Conservation (phyloP, 2,329 filamentous ascomycete species). For the Trichoderma asperellum region DNA sequence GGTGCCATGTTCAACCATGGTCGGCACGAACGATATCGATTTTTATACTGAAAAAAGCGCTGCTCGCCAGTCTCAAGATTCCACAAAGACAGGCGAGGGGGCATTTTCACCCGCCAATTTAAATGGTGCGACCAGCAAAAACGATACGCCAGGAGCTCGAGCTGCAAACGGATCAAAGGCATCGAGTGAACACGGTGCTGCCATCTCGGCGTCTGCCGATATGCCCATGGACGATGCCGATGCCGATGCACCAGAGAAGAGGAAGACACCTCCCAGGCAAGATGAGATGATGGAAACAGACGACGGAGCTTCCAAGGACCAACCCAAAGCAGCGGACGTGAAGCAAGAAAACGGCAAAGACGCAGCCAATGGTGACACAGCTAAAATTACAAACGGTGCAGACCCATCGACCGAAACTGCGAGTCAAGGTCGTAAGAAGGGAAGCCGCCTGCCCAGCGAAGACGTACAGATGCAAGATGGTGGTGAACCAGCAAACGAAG, state of each 20-base stretch:
- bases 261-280: slow-evolving; percentile 31
- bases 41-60: slow-evolving; percentile 57
- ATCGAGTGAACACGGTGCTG: slow-evolving; percentile 22
- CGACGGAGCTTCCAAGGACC: slow-evolving; percentile 5
- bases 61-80: slow-evolving; percentile 43
- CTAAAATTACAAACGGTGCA: slow-evolving; percentile 10
- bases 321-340: not conserved
- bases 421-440: slow-evolving; percentile 12
- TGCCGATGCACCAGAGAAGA: slow-evolving; percentile 33
- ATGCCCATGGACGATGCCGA: slow-evolving; percentile 42
- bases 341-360: slow-evolving; percentile 8
- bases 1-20: slow-evolving; percentile 63
- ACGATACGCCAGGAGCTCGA: not conserved
- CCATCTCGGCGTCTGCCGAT: slow-evolving; percentile 32
- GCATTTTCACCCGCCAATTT: slow-evolving; percentile 23
- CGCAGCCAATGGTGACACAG: slow-evolving; percentile 10
- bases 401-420: not conserved
- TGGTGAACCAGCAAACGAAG: slow-evolving; percentile 45
- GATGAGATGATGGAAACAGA: slow-evolving; percentile 26
- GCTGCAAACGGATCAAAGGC: slow-evolving; percentile 9
- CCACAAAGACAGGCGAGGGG: slow-evolving; percentile 34
- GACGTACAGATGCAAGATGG: slow-evolving; percentile 27
- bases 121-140: slow-evolving; percentile 35
- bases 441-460: slow-evolving; percentile 34
- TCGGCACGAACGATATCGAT: slow-evolving; percentile 59